Percentiles rank a stretch among this genome's conserved stretches.
Evolutionary conservation across 2,329 filamentous ascomycete species (phyloP).

Genomic region (Ophiostoma sp.): DNA sequence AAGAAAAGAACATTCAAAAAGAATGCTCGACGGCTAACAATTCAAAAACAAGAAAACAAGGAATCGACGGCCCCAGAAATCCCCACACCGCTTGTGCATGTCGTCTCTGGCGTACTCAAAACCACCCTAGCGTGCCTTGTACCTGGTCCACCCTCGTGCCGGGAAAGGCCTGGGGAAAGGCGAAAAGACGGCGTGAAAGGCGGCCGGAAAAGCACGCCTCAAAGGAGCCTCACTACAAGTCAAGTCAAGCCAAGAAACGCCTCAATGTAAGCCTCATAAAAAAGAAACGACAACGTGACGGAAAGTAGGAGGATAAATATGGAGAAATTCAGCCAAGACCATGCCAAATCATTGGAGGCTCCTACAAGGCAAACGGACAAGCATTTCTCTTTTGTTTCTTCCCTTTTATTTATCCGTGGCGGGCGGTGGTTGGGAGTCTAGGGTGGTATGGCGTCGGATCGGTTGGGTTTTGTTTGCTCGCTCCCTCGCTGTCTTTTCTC

Average conservation of each 20-base stretch:
- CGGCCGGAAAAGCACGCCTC: neutral
- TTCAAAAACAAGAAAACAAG: neutral
- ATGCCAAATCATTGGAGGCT: neutral
- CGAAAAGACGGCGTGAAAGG: neutral
- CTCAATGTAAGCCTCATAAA: too few relatives aligned
- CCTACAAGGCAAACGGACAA: too few relatives aligned
- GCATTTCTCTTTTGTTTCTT: neutral
- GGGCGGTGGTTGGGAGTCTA: neutral
- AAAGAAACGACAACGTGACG: too few relatives aligned
- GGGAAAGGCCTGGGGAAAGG: neutral
- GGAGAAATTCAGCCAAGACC: neutral
- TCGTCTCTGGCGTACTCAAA: neutral
- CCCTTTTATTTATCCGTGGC: neutral
- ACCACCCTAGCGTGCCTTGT: neutral
- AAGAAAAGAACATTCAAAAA: neutral
- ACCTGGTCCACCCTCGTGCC: neutral
- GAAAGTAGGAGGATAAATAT: neutral
- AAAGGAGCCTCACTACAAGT: too few relatives aligned
- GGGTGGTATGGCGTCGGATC: neutral
- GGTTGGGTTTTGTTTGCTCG: neutral
- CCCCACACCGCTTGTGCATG: neutral
- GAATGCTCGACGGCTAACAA: neutral
- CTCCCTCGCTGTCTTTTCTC: neutral
- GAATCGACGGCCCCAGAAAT: neutral
- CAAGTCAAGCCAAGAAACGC: too few relatives aligned